phyloP scores from a whole-genome alignment of 1,284 basidiomycete genomes.

The Apiotrichum siamense region DNA sequence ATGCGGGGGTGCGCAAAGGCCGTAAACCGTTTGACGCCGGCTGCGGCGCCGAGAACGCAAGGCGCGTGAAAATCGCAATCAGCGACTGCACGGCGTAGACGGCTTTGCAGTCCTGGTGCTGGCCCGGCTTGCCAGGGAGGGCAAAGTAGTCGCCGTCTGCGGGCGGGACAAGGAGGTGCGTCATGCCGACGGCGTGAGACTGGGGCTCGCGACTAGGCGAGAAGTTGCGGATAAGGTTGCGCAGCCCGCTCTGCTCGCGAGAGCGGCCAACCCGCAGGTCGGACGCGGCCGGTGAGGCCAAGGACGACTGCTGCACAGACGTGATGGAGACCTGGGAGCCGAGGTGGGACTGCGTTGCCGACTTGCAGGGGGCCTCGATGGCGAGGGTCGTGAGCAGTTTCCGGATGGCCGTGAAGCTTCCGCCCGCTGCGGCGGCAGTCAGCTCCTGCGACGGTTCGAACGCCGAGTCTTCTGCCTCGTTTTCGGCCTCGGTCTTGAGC shows the following conservation, averaged over 20 bases:
- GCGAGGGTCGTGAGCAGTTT: constrained; percentile 40
- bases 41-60: constrained; percentile 43
- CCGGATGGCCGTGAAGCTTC: constrained; percentile 43
- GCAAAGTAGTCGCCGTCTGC: constrained; percentile 1
- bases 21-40: constrained; percentile 32
- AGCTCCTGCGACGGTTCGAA: constrained; percentile 25
- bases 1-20: constrained; percentile 43
- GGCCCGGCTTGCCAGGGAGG: neutral
- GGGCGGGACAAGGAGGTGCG: constrained; percentile 1
- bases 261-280: neutral
- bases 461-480: constrained; percentile 33
- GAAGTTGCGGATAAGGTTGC: constrained; percentile 32
- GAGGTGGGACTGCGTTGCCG: neutral
- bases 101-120: constrained; percentile 40
- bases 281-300: neutral
- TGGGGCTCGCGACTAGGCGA: constrained; percentile 19
- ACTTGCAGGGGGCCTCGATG: constrained; percentile 30
- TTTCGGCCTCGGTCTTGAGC: constrained; percentile 16
- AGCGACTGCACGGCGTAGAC: constrained; percentile 45
- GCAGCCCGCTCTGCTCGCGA: constrained; percentile 20
- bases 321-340: neutral
- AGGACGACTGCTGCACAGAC: neutral
- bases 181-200: neutral
- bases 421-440: constrained; percentile 26
- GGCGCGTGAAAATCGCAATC: constrained; percentile 49